Evolutionary conservation across 768 basidiomycete genomes (phyloP), one percentile per base, ranked within the genome.

Genomic region (Mycena latifolia): DNA sequence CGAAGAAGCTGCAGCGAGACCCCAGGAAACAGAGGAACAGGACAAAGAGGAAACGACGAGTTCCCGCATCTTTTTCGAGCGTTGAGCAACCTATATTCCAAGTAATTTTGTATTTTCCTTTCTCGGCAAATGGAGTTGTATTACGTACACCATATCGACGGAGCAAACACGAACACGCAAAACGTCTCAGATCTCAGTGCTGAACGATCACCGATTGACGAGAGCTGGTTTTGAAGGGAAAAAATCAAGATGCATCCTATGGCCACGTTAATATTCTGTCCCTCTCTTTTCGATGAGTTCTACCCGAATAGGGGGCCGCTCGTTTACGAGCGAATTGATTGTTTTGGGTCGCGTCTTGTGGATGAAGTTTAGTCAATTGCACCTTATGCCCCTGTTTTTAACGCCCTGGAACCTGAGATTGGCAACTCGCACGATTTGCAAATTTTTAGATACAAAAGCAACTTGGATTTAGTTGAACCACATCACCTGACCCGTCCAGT

Each of bases 111-210:
- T 18, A 39, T 50, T 52, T 51, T 31, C 9, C 20, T 29, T 22
- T 58, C 9, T 58, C 22, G 46, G 45, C 56, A 22, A 35, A 37
- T 48, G 56, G 56, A 29, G 29, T 57, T 57, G 43, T 46, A 57
- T 28, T 47, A 48, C 20, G 22, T 52, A 39, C 37, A 39, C 37
- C 15, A 39, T 10, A 39, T 10, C 31, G 6, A 33, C 31, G 31
- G 31, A 33, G 31, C 31, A 33, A 33, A 5, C 31, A 33, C n/a
- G n/a, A n/a, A n/a, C n/a, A n/a, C n/a, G n/a, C n/a, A n/a, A n/a
- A n/a, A n/a, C n/a, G n/a, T n/a, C n/a, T n/a, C n/a, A n/a, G n/a
- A n/a, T n/a, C n/a, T n/a, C n/a, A n/a, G n/a, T n/a, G n/a, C n/a
- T n/a, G 22, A 9, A 24, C 14, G n/a, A 45, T 7, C 43, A 20